Evolutionary conservation across 2,329 filamentous ascomycete species (phyloP).

Genomic region (Fusarium lateritium): DNA sequence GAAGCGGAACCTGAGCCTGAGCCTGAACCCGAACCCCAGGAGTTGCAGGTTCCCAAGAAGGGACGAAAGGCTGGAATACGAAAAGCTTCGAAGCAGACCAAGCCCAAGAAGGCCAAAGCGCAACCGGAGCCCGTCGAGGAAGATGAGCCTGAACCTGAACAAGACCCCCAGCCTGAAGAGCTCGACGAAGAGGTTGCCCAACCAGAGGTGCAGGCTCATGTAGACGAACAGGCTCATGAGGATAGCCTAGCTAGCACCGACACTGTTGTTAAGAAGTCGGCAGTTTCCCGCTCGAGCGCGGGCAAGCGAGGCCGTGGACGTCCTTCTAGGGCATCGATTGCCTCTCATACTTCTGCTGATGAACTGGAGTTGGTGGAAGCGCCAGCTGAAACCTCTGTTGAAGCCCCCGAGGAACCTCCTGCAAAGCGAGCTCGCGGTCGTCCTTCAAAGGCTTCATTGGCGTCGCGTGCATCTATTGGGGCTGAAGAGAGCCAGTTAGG

Average conservation of each 20-base stretch:
- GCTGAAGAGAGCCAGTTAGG: conserved; percentile 40
- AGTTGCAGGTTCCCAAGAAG: conserved; percentile 67
- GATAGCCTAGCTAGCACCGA: conserved; percentile 60
- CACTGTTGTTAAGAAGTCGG: conserved; percentile 58
- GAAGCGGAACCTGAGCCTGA: conserved; percentile 13
- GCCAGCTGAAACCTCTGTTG: conserved; percentile 23
- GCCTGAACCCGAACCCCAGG: conserved; percentile 49
- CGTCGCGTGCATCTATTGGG: conserved; percentile 44
- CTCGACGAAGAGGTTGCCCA: conserved; percentile 7
- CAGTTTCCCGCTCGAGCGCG: conserved; percentile 31
- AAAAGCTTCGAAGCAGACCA: conserved; percentile 68
- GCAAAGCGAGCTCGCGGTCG: conserved; percentile 52
- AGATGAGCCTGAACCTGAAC: conserved; percentile 38
- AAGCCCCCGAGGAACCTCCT: conserved; percentile 34
- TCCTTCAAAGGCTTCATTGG: conserved; percentile 52
- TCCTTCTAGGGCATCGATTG: conserved; percentile 51
- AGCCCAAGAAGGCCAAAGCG: conserved; percentile 61
- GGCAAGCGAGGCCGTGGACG: conserved; percentile 50
- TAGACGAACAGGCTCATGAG: conserved; percentile 53
- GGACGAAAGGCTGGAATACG: conserved; percentile 66
- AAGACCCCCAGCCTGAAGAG: conserved; percentile 18
- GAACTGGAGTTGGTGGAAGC: conserved; percentile 44
- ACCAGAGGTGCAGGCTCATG: conserved; percentile 35
- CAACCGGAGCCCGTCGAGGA: conserved; percentile 46
- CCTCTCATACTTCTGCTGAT: conserved; percentile 47